These are phyloP conservation scores for Alternaria sp. DNA, from an alignment of 2,329 filamentous ascomycete genomes.

Conservation along the genomic window DNA sequence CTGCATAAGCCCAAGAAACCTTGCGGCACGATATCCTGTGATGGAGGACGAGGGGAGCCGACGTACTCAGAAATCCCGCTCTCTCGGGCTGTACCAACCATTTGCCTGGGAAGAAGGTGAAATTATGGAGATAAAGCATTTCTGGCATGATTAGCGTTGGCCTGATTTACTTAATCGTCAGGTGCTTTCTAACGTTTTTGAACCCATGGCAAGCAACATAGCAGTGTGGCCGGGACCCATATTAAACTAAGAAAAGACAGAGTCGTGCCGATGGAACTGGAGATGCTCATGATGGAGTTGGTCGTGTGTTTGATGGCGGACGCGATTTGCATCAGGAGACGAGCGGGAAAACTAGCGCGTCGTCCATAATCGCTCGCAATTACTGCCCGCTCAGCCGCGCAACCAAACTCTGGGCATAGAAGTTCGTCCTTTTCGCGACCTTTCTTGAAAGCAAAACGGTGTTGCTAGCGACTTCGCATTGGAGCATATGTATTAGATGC, in stretches of 20 bases:
- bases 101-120: constrained; percentile 47
- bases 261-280: constrained; percentile 27
- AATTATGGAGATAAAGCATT: constrained; percentile 49
- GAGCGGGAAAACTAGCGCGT: constrained; percentile 7
- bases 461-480: neutral
- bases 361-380: constrained; percentile 5
- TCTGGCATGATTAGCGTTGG: constrained; percentile 25
- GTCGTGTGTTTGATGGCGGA: constrained; percentile 9
- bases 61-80: constrained; percentile 48
- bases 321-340: neutral
- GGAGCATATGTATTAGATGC: neutral
- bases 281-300: constrained; percentile 31
- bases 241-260: constrained; percentile 43
- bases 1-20: constrained; percentile 23
- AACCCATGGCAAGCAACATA: constrained; percentile 49
- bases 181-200: constrained; percentile 38
- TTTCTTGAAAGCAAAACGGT: neutral
- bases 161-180: neutral
- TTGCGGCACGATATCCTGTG: neutral
- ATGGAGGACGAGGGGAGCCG: neutral
- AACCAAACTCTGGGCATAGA: neutral
- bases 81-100: constrained; percentile 49
- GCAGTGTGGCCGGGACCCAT: constrained; percentile 46
- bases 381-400: neutral
- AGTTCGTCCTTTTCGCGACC: neutral